A percentile compares a stretch with the other conserved stretches of the same genome.
Evolutionary conservation across 345 rosid species (phyloP).

Genomic region (Firmiana major): DNA sequence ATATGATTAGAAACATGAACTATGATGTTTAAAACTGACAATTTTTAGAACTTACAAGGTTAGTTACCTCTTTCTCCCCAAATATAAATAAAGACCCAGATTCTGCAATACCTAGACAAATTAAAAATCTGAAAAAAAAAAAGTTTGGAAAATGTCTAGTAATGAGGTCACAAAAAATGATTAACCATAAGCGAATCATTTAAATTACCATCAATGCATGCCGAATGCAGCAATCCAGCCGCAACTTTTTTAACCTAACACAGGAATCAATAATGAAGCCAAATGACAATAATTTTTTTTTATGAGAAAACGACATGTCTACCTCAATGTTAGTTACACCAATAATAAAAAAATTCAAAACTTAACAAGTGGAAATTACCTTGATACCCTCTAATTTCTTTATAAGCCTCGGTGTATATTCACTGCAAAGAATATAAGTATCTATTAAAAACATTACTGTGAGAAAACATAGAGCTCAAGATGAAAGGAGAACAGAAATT

Average conservation of each 20-base stretch:
- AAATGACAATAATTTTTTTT: conserved; percentile 19
- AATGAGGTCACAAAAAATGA: conserved; percentile 3
- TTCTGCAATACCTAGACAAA: conserved; percentile 45
- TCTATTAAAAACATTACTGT: not conserved
- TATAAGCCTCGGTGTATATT: conserved; percentile 88
- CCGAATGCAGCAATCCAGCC: conserved; percentile 91
- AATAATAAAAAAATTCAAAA: conserved; percentile 13
- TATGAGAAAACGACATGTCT: conserved; percentile 9
- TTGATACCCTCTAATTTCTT: conserved; percentile 78
- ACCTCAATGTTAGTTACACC: conserved; percentile 4
- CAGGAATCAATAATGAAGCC: conserved; percentile 21
- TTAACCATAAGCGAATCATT: conserved; percentile 13
- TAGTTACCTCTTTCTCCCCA: conserved; percentile 57
- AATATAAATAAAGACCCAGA: conserved; percentile 75
- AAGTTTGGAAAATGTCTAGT: not conserved
- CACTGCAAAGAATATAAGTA: conserved; percentile 51
- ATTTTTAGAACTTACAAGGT: conserved; percentile 41
- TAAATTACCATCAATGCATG: conserved; percentile 70
- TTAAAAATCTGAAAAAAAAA: conserved; percentile 13
- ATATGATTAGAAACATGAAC: conserved; percentile 7
- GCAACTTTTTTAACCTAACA: conserved; percentile 66
- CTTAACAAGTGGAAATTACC: conserved; percentile 38
- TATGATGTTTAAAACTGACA: conserved; percentile 4
- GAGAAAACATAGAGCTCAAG: conserved; percentile 9
- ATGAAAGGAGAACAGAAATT: conserved; percentile 13